Base-by-base conservation (phyloP, 768 basidiomycete genomes). In the Lentinula lateritia region DNA sequence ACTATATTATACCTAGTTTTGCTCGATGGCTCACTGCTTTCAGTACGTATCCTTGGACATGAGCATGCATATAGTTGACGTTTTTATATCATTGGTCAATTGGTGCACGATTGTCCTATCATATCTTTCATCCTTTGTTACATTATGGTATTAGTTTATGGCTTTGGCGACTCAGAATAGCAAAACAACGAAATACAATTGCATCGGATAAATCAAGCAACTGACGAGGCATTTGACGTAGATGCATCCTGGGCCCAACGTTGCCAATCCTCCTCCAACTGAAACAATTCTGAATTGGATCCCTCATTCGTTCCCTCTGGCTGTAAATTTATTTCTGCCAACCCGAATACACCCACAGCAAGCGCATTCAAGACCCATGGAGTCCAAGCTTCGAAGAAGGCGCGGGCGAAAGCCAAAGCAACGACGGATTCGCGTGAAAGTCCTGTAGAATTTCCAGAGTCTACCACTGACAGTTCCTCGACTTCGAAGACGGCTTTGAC, bases 291-390 rank as follows among this genome's bases (percentile, higher is more conserved):
- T 6, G 41, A 43, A 28, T 18, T n/a, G 12, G 53, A 4, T 39
- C 18, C 2, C 56, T 42, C 20, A 8, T 28, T 10, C 39, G 36
- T 42, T 5, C 16, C 20, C 23, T 45, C 34, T 42, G 2, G 10
- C 36, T 43, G 8, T 42, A 56, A 43, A 5, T 3, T 58, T 15
- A 2, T 50, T 34, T 59, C 58, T 64, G 67, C 67, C 20, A 72
- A 59, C 0, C 85, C 83, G 74, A 89, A 94, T 28, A 93, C 87
- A 2, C 92, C 92, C 67, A 91, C 86, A 20, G 84, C 79, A 50
- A 93, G 68, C 5, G 88, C 93, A 20, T 86, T 77, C 67, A 81
- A 74, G 65, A 90, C 67, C 69, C 89, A 95, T 12, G 89, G 87
- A n/a, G 87, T 81, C 50, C 93, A 75, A 15, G 87, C 77, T 15